A percentile compares a stretch with the other conserved stretches of the same genome.
Evolutionary conservation across 2,329 filamentous ascomycete genomes (phyloP).

Genomic region (Didymella pomorum): DNA sequence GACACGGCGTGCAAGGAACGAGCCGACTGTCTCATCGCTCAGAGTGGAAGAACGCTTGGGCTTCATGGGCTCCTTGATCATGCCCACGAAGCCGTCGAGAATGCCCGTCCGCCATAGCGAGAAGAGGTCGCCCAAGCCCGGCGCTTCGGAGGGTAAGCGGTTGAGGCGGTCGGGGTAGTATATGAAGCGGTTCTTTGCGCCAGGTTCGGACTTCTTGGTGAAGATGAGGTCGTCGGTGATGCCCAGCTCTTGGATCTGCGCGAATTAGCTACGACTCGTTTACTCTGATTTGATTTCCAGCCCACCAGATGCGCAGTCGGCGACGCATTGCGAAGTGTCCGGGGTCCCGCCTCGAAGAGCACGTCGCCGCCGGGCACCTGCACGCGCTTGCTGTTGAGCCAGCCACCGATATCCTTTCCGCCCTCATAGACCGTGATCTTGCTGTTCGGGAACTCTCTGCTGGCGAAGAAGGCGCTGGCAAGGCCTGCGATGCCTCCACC

Average conservation of each 20-base stretch:
- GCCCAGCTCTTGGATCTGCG: slow-evolving; percentile 65
- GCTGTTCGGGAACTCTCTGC: slow-evolving; percentile 70
- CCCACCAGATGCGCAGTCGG: slow-evolving; percentile 76
- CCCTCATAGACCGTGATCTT: slow-evolving; percentile 85
- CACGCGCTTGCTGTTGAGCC: slow-evolving; percentile 75
- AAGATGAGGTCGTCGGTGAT: slow-evolving; percentile 65
- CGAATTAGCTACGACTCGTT: slow-evolving; percentile 16
- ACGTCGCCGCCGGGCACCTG: slow-evolving; percentile 69
- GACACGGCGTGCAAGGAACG: slow-evolving; percentile 67
- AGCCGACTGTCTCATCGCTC: slow-evolving; percentile 74
- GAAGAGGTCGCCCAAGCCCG: slow-evolving; percentile 41
- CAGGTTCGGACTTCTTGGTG: slow-evolving; percentile 60
- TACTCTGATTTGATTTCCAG: neutral
- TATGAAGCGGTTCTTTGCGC: slow-evolving; percentile 74
- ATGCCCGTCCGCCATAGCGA: slow-evolving; percentile 62
- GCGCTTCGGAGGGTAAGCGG: slow-evolving; percentile 39
- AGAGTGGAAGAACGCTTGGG: slow-evolving; percentile 48
- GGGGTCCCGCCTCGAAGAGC: slow-evolving; percentile 83
- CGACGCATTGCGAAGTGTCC: slow-evolving; percentile 75
- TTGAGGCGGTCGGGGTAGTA: slow-evolving; percentile 89
- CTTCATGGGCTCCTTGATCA: slow-evolving; percentile 49
- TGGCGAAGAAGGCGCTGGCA: slow-evolving; percentile 71
- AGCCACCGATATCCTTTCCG: slow-evolving; percentile 76
- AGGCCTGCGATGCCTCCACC: slow-evolving; percentile 63
- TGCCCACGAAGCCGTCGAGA: slow-evolving; percentile 58